Percentiles rank a stretch among this genome's conserved stretches.
phyloP scores from a whole-genome alignment of 1,284 basidiomycete genomes.

The Marasmius oreades region DNA sequence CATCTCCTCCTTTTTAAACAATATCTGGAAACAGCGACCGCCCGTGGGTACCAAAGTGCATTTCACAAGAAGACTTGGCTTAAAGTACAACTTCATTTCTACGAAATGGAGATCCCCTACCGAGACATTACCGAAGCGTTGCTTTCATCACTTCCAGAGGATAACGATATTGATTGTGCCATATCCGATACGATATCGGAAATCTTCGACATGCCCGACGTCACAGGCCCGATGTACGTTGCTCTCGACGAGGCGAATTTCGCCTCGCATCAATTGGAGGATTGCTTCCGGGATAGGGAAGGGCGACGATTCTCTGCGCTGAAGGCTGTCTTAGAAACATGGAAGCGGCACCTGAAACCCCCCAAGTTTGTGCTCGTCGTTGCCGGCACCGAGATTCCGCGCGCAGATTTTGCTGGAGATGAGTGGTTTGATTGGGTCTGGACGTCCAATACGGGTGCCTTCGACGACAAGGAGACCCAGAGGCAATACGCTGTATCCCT shows the following conservation, averaged over 20 bases:
- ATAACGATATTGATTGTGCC: not conserved
- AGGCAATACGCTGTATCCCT: conserved; percentile 2
- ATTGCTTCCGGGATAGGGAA: not conserved
- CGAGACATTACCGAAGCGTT: not conserved
- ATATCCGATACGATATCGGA: not conserved
- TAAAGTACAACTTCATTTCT: not conserved
- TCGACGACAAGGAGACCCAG: conserved; percentile 4
- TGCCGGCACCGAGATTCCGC: not conserved
- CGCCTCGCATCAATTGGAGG: not conserved
- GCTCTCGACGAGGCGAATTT: not conserved
- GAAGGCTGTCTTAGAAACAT: not conserved
- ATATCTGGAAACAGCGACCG: too few relatives aligned
- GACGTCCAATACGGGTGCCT: conserved; percentile 11
- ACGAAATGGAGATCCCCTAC: not conserved
- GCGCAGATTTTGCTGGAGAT: not conserved
- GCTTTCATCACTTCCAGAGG: not conserved
- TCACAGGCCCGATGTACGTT: not conserved
- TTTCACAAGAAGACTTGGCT: too few relatives aligned
- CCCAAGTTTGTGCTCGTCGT: not conserved
- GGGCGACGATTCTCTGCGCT: not conserved
- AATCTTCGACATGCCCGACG: too few relatives aligned
- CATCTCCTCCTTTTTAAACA: too few relatives aligned
- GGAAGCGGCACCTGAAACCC: not conserved
- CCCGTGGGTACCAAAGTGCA: too few relatives aligned
- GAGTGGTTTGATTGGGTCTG: conserved; percentile 8